A percentile compares a stretch with the other conserved stretches of the same genome.
These are phyloP conservation scores for Rhodotorula sp. DNA, from an alignment of 1,284 basidiomycete species.

Conservation along the genomic window DNA sequence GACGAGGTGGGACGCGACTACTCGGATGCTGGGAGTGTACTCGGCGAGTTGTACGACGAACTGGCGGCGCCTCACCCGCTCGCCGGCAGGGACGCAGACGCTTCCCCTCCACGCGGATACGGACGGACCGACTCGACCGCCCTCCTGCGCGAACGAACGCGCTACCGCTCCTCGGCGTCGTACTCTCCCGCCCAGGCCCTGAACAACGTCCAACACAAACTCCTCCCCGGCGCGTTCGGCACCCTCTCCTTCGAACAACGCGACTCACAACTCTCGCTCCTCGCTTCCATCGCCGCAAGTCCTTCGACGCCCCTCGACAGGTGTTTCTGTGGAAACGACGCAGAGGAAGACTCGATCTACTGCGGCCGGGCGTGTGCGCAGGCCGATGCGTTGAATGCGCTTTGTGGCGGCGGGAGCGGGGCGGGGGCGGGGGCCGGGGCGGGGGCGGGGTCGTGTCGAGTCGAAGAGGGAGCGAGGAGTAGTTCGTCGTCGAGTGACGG, in stretches of 20 bases:
- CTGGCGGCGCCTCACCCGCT: background rate
- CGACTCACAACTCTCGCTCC: constrained; percentile 6
- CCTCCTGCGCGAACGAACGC: constrained; percentile 20
- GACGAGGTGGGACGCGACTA: constrained; percentile 9
- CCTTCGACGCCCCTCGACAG: constrained; percentile 17
- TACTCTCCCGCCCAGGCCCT: background rate
- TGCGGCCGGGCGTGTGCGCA: constrained; percentile 31
- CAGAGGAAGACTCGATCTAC: constrained; percentile 39
- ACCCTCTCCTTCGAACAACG: background rate
- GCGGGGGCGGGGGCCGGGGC: too few relatives aligned
- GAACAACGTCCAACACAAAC: background rate
- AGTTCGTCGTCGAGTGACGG: constrained; percentile 8
- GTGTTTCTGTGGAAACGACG: constrained; percentile 33
- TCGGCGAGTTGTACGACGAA: constrained; percentile 19
- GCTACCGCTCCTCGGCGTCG: constrained; percentile 28
- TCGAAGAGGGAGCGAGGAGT: constrained; percentile 10
- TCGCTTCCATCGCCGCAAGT: constrained; percentile 17
- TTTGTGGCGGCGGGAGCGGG: constrained; percentile 14
- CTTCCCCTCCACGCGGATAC: background rate
- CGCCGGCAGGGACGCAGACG: background rate
- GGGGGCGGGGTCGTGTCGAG: constrained; percentile 8
- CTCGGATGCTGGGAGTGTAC: constrained; percentile 9
- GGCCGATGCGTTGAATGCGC: constrained; percentile 34
- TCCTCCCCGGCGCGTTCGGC: background rate
- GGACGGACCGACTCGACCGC: constrained; percentile 2